Conservation (phyloP, 805 yeast genomes). For the Candida parachauliodes region DNA sequence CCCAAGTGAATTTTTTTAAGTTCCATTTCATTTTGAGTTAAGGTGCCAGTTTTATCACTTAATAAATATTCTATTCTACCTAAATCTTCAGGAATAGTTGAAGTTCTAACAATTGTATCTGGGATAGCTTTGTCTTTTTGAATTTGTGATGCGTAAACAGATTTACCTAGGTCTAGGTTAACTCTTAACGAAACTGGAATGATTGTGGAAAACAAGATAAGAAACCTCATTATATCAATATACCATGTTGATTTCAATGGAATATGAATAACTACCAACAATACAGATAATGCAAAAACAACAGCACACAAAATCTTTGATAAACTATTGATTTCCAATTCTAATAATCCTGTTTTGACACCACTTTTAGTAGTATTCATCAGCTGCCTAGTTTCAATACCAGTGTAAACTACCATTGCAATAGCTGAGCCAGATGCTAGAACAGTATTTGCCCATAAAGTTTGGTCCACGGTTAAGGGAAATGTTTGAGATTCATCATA, state of each 20-base stretch:
- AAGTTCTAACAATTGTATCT: slow-evolving; percentile 89
- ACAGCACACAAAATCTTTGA: slow-evolving; percentile 86
- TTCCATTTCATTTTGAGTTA: slow-evolving; percentile 98
- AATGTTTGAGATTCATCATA: slow-evolving; percentile 44
- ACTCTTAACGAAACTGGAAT: slow-evolving; percentile 96
- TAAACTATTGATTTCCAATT: slow-evolving; percentile 82
- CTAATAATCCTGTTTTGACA: slow-evolving; percentile 85
- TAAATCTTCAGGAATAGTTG: slow-evolving; percentile 96
- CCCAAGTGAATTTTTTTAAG: slow-evolving; percentile 91
- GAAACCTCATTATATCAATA: slow-evolving; percentile 82
- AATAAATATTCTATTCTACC: slow-evolving; percentile 92
- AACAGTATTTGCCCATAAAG: slow-evolving; percentile 98
- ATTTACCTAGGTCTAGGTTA: slow-evolving; percentile 89
- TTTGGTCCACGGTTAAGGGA: slow-evolving; percentile 81
- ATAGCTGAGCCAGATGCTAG: slow-evolving; percentile 90
- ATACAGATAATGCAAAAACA: slow-evolving; percentile 74
- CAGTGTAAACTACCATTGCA: slow-evolving; percentile 88
- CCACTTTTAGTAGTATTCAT: slow-evolving; percentile 87
- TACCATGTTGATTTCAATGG: slow-evolving; percentile 67
- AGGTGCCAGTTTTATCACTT: slow-evolving; percentile 94
- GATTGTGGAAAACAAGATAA: slow-evolving; percentile 89
- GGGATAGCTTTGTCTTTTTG: slow-evolving; percentile 81
- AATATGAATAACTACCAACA: slow-evolving; percentile 74
- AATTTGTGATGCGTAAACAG: slow-evolving; percentile 93
- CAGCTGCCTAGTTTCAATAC: slow-evolving; percentile 89